phyloP scores from a whole-genome alignment of 1,284 basidiomycete species.

The Boletus smithii region DNA sequence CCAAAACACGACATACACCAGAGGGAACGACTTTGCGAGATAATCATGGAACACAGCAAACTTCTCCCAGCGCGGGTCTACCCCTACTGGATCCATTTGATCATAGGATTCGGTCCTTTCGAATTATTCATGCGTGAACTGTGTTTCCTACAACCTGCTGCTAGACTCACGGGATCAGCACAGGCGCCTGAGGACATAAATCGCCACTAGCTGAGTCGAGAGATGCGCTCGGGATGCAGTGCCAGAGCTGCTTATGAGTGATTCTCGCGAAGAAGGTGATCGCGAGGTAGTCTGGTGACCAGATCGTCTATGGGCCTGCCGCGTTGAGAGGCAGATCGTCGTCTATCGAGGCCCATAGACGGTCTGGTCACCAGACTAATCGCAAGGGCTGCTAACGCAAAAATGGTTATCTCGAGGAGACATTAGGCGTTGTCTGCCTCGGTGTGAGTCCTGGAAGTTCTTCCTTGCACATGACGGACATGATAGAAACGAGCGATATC shows the following conservation, averaged over 20 bases:
- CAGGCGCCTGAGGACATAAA: slow-evolving; percentile 31
- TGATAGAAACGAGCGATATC: too few species aligned
- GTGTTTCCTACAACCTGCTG: background rate
- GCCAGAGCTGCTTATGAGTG: slow-evolving; percentile 12
- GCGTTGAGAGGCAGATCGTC: too few species aligned
- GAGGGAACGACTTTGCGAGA: too few species aligned
- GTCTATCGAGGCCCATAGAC: too few species aligned
- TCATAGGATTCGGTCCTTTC: slow-evolving; percentile 40
- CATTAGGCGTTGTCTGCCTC: background rate
- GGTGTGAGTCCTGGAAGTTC: slow-evolving; percentile 12
- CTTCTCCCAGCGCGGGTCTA: slow-evolving; percentile 45
- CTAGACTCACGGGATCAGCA: slow-evolving; percentile 33
- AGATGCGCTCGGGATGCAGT: background rate
- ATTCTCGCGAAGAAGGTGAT: slow-evolving; percentile 6
- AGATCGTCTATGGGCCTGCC: too few species aligned
- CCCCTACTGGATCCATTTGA: slow-evolving; percentile 40
- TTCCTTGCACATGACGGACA: slow-evolving; percentile 16
- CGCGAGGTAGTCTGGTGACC: too few species aligned
- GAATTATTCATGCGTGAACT: background rate
- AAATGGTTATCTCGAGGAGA: slow-evolving; percentile 15
- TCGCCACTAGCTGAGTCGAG: background rate
- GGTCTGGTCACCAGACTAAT: too few species aligned
- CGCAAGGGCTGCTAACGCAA: slow-evolving; percentile 19
- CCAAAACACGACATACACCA: too few species aligned
- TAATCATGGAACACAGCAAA: slow-evolving; percentile 43